Evolutionary conservation across 495 filamentous ascomycete genomes (phyloP), one percentile per base, ranked within the genome.

Genomic region (Chaetomium cochliodes): DNA sequence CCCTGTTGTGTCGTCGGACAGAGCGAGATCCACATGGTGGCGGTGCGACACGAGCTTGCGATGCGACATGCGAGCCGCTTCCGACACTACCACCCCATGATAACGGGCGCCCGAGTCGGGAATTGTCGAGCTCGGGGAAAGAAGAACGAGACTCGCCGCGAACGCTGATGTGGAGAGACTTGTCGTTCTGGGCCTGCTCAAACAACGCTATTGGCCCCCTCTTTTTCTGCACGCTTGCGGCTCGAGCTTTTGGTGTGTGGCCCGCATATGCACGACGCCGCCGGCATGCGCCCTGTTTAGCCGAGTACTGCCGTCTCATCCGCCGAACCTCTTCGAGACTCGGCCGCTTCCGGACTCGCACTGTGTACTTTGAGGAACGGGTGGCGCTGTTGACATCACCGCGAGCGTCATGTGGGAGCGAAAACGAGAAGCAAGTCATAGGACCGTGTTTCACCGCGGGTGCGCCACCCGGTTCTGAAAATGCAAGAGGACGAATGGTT

Each of bases 161-260:
- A 65, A 60, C 68, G 60, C 33, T 37, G 33, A 37, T 37, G 33
- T 37, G 33, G 41, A 72, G 68, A 70, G 57, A 63, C 70, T 72
- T 72, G 70, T 72, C 70, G 47, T 54, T 37, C 41, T 44, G 13
- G 16, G 13, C 41, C 41, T 44, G 41, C 18, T 13, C 26, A 53
- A 28, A 54, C 18, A 54, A 20, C 26, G 9, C 12, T 25, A 9
- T 13, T 20, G 18, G 11, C 11, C 22, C 52, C 18, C 26, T 54
- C 15, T 26, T 37, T 20, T 20, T 12, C 16, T n/a, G 26, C 23
- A 41, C 57, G 22, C 44, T 50, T 44, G 33, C 42, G 44, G 62
- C 62, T 37, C 39, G 62, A 37, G 18, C 16, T 18, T 28, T 18
- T 28, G 42, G 22, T 37, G 26, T 33, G 52, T 11, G 5, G 28